These are phyloP conservation scores for Rhododendron kiyosumense DNA, from an alignment of 148 eudicot species.

Conservation along the genomic window DNA sequence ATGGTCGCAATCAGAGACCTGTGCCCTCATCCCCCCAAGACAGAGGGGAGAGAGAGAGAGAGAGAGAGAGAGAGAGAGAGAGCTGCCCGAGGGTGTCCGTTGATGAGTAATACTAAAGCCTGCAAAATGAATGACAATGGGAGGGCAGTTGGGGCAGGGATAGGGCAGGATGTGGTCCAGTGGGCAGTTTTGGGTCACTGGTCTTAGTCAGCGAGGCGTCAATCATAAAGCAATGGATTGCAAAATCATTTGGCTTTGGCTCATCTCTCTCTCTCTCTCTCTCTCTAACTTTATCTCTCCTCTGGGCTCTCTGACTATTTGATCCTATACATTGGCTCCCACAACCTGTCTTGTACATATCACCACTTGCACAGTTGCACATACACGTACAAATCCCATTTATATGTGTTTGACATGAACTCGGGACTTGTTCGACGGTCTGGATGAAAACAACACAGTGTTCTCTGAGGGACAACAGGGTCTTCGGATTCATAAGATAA, in stretches of 20 bases:
- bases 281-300: neutral
- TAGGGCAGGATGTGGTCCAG: neutral
- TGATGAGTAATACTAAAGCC: conserved; percentile 10
- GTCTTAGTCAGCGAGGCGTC: conserved; percentile 51
- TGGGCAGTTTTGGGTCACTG: neutral
- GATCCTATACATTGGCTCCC: neutral
- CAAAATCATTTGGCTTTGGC: conserved; percentile 59
- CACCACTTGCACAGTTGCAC: neutral
- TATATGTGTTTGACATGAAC: neutral
- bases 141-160: neutral
- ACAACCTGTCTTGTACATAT: neutral
- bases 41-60: neutral
- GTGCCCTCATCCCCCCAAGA: conserved; percentile 11
- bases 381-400: neutral
- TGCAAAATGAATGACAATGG: conserved; percentile 18
- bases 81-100: neutral
- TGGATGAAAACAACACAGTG: no score
- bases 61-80: neutral
- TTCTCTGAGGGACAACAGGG: no score
- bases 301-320: no score
- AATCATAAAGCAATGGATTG: conserved; percentile 77
- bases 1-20: conserved; percentile 34
- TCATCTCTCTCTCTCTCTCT: neutral
- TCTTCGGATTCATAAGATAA: no score
- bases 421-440: no score